Percentiles rank a stretch among this genome's conserved stretches.
Evolutionary conservation across 2,329 filamentous ascomycete genomes (phyloP).

Genomic region (Penicillium sp.): DNA sequence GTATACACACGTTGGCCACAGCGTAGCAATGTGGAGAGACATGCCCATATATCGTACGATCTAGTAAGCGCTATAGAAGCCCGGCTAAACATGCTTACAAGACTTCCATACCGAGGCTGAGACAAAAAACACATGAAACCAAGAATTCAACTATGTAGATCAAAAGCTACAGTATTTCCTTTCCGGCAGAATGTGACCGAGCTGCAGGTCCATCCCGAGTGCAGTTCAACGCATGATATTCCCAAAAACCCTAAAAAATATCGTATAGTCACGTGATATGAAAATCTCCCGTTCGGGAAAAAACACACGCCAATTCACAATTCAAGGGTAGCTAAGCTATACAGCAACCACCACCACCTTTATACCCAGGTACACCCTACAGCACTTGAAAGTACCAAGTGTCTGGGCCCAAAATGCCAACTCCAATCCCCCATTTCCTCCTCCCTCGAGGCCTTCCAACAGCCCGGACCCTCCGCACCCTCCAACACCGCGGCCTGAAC

Average conservation of each 20-base stretch:
- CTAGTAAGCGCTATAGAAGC: background rate
- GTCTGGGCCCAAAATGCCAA: background rate
- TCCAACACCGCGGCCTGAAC: slow-evolving; percentile 7
- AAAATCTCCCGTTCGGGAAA: background rate
- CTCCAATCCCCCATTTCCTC: slow-evolving; percentile 64
- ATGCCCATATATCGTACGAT: background rate
- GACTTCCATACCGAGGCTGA: background rate
- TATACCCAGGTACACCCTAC: too few relatives aligned
- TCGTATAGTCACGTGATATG: background rate
- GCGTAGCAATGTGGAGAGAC: background rate
- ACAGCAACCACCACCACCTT: too few relatives aligned
- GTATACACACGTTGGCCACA: background rate
- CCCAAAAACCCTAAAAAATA: background rate
- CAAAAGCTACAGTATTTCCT: background rate
- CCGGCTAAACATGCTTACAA: background rate
- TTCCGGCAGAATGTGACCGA: slow-evolving; percentile 3
- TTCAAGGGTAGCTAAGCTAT: too few relatives aligned
- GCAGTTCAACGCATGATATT: background rate
- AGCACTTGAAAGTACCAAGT: background rate
- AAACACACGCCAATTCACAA: background rate
- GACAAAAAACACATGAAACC: background rate
- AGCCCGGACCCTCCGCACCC: slow-evolving; percentile 29
- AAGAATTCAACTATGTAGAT: background rate
- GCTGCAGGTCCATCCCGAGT: background rate
- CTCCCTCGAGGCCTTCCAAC: slow-evolving; percentile 57